Base-by-base conservation (phyloP, 495 filamentous ascomycete genomes). In the Delitschia confertaspora region DNA sequence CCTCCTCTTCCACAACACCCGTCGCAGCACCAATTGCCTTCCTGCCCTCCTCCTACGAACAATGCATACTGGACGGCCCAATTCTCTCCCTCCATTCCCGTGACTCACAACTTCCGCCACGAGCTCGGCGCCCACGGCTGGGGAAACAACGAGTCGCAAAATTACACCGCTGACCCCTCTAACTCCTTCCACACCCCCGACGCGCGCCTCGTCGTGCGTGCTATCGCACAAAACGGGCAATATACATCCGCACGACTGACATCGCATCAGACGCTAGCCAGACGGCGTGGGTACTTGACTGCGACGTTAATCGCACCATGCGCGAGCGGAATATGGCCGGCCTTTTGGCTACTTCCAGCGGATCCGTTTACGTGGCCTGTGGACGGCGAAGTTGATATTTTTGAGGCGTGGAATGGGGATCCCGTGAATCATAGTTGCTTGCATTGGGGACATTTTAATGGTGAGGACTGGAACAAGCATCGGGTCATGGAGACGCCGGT, bases 101-200 rank as follows among this genome's bases (percentile, higher is more conserved):
- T 70, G 14, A 53, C 57, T 3, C 33, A 49, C n/a, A 47, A 63
- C 13, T 67, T 65, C 31, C 56, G 58, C 22, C 61, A 65, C 25
- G 62, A 68, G 33, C 58, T 61, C n/a, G 68, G 68, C 4, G 58
- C 51, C 7, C 58, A 65, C 43, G 67, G 67, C 13, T 70, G 68
- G 68, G 68, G 68, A 6, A 70, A 70, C 43, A 60, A 61, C 32
- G 68, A 70, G 48, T 49, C 57, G 3, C 60, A 70, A 49, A 66
- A 67, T 57, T 70, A 70, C 50, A 63, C 60, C 9, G 38, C 45
- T 17, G 22, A 41, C 13, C 40, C 55, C 24, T 31, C 34, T 4
- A 69, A 69, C 47, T 60, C 56, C 40, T 70, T 70, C 56, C 56
- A 60, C 55, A 65, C 59, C 3, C 53, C 35, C 6, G 60, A 65